Evolutionary conservation across 768 basidiomycete genomes (phyloP), one percentile per base, ranked within the genome.

Genomic region (Hericium erinaceus): DNA sequence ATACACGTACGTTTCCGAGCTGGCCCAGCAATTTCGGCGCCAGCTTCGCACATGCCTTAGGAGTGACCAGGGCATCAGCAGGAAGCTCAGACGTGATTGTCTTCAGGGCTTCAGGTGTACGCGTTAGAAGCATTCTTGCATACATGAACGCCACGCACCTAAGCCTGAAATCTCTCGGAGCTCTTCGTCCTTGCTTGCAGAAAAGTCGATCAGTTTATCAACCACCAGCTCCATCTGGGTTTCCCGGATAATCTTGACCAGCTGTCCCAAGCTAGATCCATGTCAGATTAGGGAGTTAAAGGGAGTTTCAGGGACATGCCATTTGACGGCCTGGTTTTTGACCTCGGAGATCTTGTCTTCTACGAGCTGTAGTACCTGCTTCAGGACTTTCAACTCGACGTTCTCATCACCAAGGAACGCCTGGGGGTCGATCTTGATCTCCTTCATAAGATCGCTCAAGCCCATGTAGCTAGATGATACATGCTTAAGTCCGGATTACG

Each of bases 271-370:
- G 66, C 95, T 98, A 60, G 5, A 49, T 3, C 39, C 6, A 38
- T 12, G 33, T 48, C 51, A 46, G 41, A 2, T 41, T 20, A 39
- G 11, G 24, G 11, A 18, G 12, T 18, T 22, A 24, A 39, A 49
- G 18, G 16, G 13, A 16, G 16, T 22, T 37, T 15, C 20, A 39
- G n/a, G 51, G 38, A 68, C 80, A 55, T 64, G 90, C 95, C 93
- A 95, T 75, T 95, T 93, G 11, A 97, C 95, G 2, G 93, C 92
- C 69, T 92, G 88, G 67, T 97, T 97, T 77, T 98, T 98, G 62
- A 98, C 97, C 75, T 99, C 97, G 8, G 93, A 93, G 64, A 95
- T 98, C 72, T 87, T 88, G 74, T 99, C 97, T 67, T 91, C 89
- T 4, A 98, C 87, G 18, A 98, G 80, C 38, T 82, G 76, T 46